Evolutionary conservation across 176 grass and related monocot species (phyloP).

Genomic region (Guadua angustifolia): DNA sequence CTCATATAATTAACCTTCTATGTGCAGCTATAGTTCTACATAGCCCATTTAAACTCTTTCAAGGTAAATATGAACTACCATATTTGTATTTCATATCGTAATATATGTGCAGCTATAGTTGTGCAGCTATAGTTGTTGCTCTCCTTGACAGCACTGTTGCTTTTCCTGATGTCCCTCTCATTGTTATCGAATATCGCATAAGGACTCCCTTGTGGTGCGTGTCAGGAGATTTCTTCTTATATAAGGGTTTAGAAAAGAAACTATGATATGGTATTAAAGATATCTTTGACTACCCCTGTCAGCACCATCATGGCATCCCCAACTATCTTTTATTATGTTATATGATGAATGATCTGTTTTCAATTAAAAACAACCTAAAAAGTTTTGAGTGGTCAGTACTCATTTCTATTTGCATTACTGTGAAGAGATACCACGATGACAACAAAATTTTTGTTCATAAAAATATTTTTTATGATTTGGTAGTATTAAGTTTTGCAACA

Average conservation of each 20-base stretch:
- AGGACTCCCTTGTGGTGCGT: conserved; percentile 3
- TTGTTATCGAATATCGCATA: conserved; percentile 18
- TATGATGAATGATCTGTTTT: not conserved
- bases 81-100: not conserved
- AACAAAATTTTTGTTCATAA: not conserved
- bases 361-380: not conserved
- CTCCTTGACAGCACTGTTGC: not conserved
- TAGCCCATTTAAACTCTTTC: not conserved
- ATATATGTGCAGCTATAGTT: too few species aligned
- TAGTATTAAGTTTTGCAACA: not conserved
- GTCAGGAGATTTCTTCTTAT: not conserved
- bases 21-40: not conserved
- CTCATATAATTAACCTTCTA: not conserved
- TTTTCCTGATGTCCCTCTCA: conserved; percentile 16
- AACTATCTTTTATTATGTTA: not conserved
- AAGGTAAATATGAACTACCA: not conserved
- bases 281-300: not conserved
- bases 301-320: not conserved
- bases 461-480: not conserved
- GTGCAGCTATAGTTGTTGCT: too few species aligned
- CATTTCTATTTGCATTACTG: not conserved
- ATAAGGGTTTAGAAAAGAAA: not conserved
- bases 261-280: not conserved
- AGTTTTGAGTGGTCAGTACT: not conserved
- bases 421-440: not conserved